A percentile compares a stretch with the other conserved stretches of the same genome.
phyloP scores from a whole-genome alignment of 768 basidiomycete species.

The Termitomyces bulborhizus region DNA sequence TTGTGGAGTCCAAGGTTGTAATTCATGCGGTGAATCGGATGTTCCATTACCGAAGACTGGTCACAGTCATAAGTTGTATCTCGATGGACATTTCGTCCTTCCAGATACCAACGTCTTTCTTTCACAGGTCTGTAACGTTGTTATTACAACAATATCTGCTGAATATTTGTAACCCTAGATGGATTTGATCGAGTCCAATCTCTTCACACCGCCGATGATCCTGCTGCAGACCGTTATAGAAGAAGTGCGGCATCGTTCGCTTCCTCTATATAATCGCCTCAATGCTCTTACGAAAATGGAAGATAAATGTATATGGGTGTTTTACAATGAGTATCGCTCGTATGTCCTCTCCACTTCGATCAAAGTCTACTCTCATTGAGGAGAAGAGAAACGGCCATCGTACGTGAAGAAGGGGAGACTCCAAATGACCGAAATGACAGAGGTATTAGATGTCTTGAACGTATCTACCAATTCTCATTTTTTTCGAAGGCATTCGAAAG shows the following conservation, averaged over 20 bases:
- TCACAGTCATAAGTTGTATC: slow-evolving; percentile 46
- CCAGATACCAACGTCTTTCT: slow-evolving; percentile 3
- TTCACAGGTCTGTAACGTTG: not conserved
- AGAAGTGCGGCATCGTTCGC: slow-evolving; percentile 90
- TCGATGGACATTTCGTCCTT: slow-evolving; percentile 15
- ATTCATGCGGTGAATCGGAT: slow-evolving; percentile 44
- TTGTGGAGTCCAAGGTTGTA: slow-evolving; percentile 76
- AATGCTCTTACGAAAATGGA: slow-evolving; percentile 81
- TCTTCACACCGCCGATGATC: slow-evolving; percentile 76
- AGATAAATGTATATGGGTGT: slow-evolving; percentile 79
- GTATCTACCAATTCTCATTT: not conserved
- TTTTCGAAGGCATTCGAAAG: slow-evolving; percentile 73
- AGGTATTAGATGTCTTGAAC: slow-evolving; percentile 39
- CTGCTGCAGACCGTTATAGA: slow-evolving; percentile 93
- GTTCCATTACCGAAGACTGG: slow-evolving; percentile 54
- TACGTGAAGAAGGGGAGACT: slow-evolving; percentile 70
- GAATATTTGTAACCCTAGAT: slow-evolving; percentile 45
- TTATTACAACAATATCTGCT: not conserved
- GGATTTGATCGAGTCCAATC: slow-evolving; percentile 82
- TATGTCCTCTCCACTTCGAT: slow-evolving; percentile 29
- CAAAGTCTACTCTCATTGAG: not conserved
- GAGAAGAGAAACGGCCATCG: slow-evolving; percentile 75
- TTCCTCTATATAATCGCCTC: slow-evolving; percentile 90
- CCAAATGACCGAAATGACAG: slow-evolving; percentile 95
- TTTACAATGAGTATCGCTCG: slow-evolving; percentile 85